Percentiles rank a stretch among this genome's conserved stretches.
Evolutionary conservation across 2,329 filamentous ascomycete species (phyloP).

Genomic region (Coniella lustricola): DNA sequence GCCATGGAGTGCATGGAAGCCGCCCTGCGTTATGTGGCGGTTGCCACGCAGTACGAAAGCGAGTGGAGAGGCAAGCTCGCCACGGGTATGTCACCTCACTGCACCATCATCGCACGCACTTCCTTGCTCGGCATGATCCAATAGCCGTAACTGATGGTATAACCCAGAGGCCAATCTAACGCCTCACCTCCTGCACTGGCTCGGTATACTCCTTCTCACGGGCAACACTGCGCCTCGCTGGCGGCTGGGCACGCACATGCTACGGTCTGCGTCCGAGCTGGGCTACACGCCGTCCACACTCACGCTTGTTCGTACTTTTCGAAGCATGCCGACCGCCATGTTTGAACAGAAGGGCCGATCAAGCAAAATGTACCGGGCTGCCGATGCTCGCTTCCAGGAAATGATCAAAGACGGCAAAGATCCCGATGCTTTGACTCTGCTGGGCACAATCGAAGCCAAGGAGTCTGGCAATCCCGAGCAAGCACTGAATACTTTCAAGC

Average conservation of each 20-base stretch:
- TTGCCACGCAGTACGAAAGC: constrained; percentile 18
- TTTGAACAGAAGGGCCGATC: constrained; percentile 18
- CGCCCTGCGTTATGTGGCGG: constrained; percentile 20
- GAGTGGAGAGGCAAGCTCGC: constrained; percentile 22
- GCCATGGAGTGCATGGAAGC: constrained; percentile 20
- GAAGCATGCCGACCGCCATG: constrained; percentile 6
- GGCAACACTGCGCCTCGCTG: constrained; percentile 6
- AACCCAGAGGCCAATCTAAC: constrained; percentile 20
- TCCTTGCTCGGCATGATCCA: background rate
- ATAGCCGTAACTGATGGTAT: background rate
- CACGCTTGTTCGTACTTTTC: constrained; percentile 22
- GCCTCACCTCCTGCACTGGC: constrained; percentile 27
- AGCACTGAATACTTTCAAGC: constrained; percentile 22
- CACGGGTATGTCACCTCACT: constrained; percentile 15
- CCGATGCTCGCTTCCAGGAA: constrained; percentile 19
- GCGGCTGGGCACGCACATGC: constrained; percentile 27
- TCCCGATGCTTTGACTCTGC: constrained; percentile 31
- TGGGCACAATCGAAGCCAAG: constrained; percentile 23
- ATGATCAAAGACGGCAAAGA: constrained; percentile 17
- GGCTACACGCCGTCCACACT: constrained; percentile 31
- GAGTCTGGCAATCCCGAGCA: constrained; percentile 17
- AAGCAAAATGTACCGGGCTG: constrained; percentile 18
- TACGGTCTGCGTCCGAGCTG: constrained; percentile 25
- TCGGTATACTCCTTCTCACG: constrained; percentile 22
- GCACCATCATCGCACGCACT: too few relatives aligned